Evolutionary conservation across 1,139 yeast genomes (phyloP), one percentile per base, ranked within the genome.

Genomic region (Pichia cactophila): DNA sequence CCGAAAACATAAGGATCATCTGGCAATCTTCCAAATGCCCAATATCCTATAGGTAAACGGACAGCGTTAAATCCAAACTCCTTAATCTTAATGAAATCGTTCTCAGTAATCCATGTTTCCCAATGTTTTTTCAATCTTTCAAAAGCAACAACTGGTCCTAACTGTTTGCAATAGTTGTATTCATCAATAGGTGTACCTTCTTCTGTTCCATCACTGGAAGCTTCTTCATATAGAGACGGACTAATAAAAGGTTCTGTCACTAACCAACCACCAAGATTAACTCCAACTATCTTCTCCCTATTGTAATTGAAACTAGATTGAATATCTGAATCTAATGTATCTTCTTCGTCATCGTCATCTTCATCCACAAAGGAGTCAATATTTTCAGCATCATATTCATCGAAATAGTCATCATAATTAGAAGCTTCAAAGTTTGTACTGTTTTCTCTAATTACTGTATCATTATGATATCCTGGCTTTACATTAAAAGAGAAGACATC

Each of bases 231-330:
- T 51, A 90, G 67, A 1, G 92, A 80, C 3, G 96, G 96, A 1
- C 87, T 86, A 61, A 90, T 89, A 65, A 78, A 89, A 1, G 92
- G 86, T 68, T 89, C 97, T 44, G 88, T 69, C 1, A 89, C 87
- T 55, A 89, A 76, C 97, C 97, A 89, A 23, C 97, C 96, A 46
- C 97, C 97, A 33, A 89, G 70, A 61, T 87, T 88, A 48, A 89
- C 89, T 54, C 97, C 97, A 42, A 80, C 69, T 29, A 86, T 73
- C 53, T 75, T 78, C 40, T 74, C 74, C 38, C 63, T 67, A 45
- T 66, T 64, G 62, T 81, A 83, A 38, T 23, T 28, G 23, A 38
- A 38, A 38, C 14, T 31, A 5, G 42, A 39, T 3, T 39, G 41
- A n/a, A 39, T 26, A 10, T 41, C 33, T 8, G 45, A 42, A 26